Conservation (phyloP, 495 filamentous ascomycete genomes). For the Cercophora scortea region DNA sequence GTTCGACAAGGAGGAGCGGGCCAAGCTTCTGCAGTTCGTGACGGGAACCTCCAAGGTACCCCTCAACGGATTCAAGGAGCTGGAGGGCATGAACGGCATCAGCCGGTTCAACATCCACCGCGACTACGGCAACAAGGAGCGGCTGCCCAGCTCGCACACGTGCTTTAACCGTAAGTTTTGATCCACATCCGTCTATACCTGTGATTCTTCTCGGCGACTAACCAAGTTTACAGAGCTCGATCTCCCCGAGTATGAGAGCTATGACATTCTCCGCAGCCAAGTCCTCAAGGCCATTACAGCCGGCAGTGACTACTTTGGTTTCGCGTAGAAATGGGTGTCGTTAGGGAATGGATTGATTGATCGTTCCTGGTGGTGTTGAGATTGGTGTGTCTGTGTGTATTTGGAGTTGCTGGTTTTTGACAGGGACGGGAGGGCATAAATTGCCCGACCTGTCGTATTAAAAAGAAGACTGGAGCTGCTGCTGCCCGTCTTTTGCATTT, state of each 20-base stretch:
- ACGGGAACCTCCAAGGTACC: constrained; percentile 98
- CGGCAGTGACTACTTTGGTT: constrained; percentile 96
- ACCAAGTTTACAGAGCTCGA: constrained; percentile 67
- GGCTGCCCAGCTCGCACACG: constrained; percentile 91
- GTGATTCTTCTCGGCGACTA: constrained; percentile 2
- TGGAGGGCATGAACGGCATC: constrained; percentile 99
- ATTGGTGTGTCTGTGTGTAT: neutral
- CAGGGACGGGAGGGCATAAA: constrained; percentile 16
- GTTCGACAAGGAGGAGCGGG: constrained; percentile 97
- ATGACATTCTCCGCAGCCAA: constrained; percentile 79
- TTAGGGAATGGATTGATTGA: constrained; percentile 3
- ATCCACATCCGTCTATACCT: neutral
- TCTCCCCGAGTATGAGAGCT: constrained; percentile 96
- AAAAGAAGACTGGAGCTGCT: neutral
- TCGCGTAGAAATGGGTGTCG: constrained; percentile 56
- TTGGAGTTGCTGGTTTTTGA: neutral
- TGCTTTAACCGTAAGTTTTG: constrained; percentile 94
- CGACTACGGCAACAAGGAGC: constrained; percentile 96
- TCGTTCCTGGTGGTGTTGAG: constrained; percentile 1
- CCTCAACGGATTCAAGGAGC: constrained; percentile 96
- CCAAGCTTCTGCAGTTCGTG: constrained; percentile 96
- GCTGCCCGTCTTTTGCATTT: neutral
- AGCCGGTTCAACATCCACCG: constrained; percentile 98
- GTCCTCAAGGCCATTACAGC: constrained; percentile 91
- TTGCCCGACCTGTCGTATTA: constrained; percentile 10